Evolutionary conservation across 1,139 yeast genomes (phyloP).

Genomic region (Saccharomyces pastorianus): DNA sequence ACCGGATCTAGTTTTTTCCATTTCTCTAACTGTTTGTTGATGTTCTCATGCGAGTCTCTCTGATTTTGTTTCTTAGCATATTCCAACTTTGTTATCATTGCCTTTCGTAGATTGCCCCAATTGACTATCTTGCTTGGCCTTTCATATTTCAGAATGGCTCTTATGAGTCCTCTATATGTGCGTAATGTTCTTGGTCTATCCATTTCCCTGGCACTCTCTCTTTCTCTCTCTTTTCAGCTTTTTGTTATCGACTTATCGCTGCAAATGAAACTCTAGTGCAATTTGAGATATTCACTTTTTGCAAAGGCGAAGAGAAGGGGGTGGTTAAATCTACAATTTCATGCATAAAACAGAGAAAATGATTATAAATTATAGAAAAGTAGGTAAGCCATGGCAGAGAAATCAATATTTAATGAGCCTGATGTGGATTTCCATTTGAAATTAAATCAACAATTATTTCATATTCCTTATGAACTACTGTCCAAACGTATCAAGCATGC

Average conservation of each 20-base stretch:
- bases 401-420: slow-evolving; percentile 29
- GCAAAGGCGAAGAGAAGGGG: background rate
- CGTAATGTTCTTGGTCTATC: background rate
- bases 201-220: background rate
- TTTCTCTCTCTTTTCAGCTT: background rate
- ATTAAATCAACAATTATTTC: slow-evolving; percentile 46
- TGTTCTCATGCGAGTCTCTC: background rate
- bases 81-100: background rate
- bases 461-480: slow-evolving; percentile 53
- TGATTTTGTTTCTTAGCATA: background rate
- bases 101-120: background rate
- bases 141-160: background rate
- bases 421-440: slow-evolving; percentile 37
- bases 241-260: background rate
- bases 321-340: background rate
- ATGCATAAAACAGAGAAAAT: background rate
- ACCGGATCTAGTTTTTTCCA: background rate
- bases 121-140: background rate
- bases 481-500: slow-evolving; percentile 50
- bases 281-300: background rate
- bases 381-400: slow-evolving; percentile 1
- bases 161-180: background rate
- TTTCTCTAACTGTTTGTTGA: background rate
- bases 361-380: background rate
- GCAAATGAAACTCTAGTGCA: background rate